Conservation (phyloP, 495 filamentous ascomycete species). For the Lasiosphaeria hispida region DNA sequence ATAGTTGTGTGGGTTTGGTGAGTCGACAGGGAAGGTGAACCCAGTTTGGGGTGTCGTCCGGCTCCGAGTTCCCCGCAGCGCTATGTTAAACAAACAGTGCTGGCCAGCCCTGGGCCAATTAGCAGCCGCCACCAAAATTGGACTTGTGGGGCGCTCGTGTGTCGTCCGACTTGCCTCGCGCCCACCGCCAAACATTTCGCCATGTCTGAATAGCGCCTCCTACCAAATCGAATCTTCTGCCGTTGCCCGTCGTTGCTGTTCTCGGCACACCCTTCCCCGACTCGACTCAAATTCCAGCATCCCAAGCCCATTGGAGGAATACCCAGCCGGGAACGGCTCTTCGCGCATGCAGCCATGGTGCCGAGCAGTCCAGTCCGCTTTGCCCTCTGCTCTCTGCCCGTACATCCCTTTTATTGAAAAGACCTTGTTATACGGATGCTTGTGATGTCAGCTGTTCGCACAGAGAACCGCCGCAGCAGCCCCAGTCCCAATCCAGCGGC, state of each 20-base stretch:
- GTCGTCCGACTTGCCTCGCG: too few relatives aligned
- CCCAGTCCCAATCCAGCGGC: too few relatives aligned
- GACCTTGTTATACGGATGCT: background rate
- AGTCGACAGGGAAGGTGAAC: background rate
- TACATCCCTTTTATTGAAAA: background rate
- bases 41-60: background rate
- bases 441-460: background rate
- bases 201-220: too few relatives aligned
- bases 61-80: slow-evolving; percentile 18
- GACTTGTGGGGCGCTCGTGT: too few relatives aligned
- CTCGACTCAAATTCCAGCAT: background rate
- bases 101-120: background rate
- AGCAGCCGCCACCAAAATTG: background rate
- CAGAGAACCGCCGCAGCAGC: too few relatives aligned
- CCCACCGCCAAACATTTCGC: too few relatives aligned
- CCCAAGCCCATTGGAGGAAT: background rate
- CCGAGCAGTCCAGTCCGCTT: background rate
- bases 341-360: background rate
- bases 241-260: background rate
- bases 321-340: background rate
- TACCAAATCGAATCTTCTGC: background rate
- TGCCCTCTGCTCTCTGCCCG: background rate
- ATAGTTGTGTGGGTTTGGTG: background rate
- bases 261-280: background rate
- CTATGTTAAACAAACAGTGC: background rate